Base-by-base conservation (phyloP, 176 grass and related monocot genomes). In the Calamus simplicifolius region DNA sequence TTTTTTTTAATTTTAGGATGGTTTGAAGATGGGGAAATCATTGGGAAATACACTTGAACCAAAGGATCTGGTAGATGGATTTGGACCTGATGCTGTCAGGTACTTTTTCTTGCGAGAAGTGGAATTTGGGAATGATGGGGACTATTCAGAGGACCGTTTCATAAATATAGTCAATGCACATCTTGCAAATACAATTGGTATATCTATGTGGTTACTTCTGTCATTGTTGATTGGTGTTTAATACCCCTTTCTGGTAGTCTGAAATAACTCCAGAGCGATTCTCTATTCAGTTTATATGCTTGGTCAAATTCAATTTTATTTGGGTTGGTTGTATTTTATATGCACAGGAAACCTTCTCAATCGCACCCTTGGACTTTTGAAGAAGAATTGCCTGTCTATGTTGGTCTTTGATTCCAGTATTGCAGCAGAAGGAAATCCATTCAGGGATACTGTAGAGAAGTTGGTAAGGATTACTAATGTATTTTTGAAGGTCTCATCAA, bases 21-120 rank as follows among this genome's bases (percentile, higher is more conserved):
- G 92, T 69, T 75, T 85, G 92, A 96, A 96, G 66, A 96, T 96
- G 92, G 92, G 92, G 18, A 96, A 96, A 79, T 96, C 92, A 68
- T 66, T 96, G 66, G 92, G 92, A 63, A 96, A 96, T 75, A 96
- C 86, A 49, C 83, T 96, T 68, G 92, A 96, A 70, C 92, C 92
- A 21, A 96, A 83, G 26, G 92, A 96, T 79, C 72, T 96, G 50
- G 86, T 96, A 26, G 49, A 74, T 49, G 81, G 72, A 75, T 96
- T 90, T 80, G 86, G 92, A 70, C 69, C 66, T 19, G 83, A 96
- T 80, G 83, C 92, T 74, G 92, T 96, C 65, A 82, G 92, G 69
- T 96, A 90, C 64, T 96, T 96, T 65, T 96, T 96, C 79, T 62
- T 96, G 76, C 70, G 83, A 25, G 92, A 96, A 85, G 92, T 96